Evolutionary conservation across 768 basidiomycete genomes (phyloP).

Genomic region (Termitomyces sp.): DNA sequence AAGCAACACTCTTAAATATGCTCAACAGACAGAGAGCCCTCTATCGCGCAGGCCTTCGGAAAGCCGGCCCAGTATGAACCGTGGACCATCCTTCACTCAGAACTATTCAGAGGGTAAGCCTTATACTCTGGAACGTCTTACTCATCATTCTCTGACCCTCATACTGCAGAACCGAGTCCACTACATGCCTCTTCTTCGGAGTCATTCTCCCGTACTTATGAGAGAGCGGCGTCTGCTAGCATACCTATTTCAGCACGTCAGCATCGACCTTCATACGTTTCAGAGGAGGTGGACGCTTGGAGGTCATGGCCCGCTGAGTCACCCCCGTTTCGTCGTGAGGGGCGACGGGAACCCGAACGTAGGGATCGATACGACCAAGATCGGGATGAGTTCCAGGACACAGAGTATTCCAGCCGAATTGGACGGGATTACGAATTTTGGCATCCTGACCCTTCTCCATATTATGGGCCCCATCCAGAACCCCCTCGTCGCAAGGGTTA

Average conservation of each 20-base stretch:
- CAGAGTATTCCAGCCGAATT: slow-evolving; percentile 7
- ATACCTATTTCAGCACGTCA: slow-evolving; percentile 13
- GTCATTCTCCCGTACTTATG: slow-evolving; percentile 9
- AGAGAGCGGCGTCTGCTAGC: slow-evolving; percentile 11
- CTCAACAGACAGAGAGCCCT: slow-evolving; percentile 13
- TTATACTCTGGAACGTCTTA: not conserved
- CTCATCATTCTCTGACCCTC: not conserved
- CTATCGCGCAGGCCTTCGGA: slow-evolving; percentile 15
- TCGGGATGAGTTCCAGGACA: slow-evolving; percentile 6
- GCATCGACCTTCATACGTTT: slow-evolving; percentile 8
- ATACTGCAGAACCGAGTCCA: slow-evolving; percentile 4
- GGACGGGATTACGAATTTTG: slow-evolving; percentile 7
- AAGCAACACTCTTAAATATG: slow-evolving; percentile 15
- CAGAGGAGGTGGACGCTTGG: slow-evolving; percentile 12
- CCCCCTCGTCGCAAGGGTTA: slow-evolving; percentile 8
- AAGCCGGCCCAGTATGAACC: slow-evolving; percentile 6
- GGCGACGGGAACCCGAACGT: slow-evolving; percentile 7
- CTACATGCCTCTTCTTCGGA: slow-evolving; percentile 7
- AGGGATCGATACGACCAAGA: slow-evolving; percentile 8
- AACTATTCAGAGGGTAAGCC: slow-evolving; percentile 12
- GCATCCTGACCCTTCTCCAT: slow-evolving; percentile 2
- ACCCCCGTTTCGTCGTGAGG: slow-evolving; percentile 5
- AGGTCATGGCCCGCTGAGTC: slow-evolving; percentile 10
- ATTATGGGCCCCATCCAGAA: slow-evolving; percentile 11
- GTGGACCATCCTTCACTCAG: slow-evolving; percentile 15